Percentiles rank a stretch among this genome's conserved stretches.
Evolutionary conservation across 345 rosid genomes (phyloP).

Genomic region (Gossypium arboreum): DNA sequence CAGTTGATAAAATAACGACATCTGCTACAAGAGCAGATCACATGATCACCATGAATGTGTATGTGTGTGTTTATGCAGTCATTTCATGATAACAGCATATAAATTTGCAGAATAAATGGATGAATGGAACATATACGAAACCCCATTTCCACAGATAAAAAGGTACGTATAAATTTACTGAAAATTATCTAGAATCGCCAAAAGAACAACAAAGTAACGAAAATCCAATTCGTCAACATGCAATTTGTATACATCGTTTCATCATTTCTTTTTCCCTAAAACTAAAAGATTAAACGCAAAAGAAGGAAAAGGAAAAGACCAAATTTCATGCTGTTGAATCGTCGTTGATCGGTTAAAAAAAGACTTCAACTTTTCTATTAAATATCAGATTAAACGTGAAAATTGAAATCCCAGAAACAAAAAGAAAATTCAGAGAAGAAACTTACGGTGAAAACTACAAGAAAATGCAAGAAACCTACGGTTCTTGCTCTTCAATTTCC

Average conservation of each 20-base stretch:
- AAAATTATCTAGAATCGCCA: too few species aligned
- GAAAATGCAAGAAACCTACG: constrained; percentile 3
- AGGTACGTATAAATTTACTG: too few species aligned
- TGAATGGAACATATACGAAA: not conserved
- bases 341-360: not conserved
- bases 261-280: too few species aligned
- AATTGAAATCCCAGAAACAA: constrained; percentile 11
- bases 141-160: not conserved
- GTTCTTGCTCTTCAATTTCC: not conserved
- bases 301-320: not conserved
- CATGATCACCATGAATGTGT: too few species aligned
- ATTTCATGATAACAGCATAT: too few species aligned
- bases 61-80: too few species aligned
- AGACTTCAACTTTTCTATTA: constrained; percentile 12
- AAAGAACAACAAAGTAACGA: too few species aligned
- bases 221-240: too few species aligned
- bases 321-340: constrained; percentile 1
- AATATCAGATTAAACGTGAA: constrained; percentile 12
- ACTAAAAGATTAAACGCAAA: not conserved
- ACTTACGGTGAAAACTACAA: constrained; percentile 16
- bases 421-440: not conserved
- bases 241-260: too few species aligned
- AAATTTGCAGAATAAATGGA: constrained; percentile 1
- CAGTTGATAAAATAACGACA: constrained; percentile 60
- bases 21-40: constrained; percentile 42